phyloP scores from a whole-genome alignment of 495 filamentous ascomycete genomes.

The Neurospora sp. region DNA sequence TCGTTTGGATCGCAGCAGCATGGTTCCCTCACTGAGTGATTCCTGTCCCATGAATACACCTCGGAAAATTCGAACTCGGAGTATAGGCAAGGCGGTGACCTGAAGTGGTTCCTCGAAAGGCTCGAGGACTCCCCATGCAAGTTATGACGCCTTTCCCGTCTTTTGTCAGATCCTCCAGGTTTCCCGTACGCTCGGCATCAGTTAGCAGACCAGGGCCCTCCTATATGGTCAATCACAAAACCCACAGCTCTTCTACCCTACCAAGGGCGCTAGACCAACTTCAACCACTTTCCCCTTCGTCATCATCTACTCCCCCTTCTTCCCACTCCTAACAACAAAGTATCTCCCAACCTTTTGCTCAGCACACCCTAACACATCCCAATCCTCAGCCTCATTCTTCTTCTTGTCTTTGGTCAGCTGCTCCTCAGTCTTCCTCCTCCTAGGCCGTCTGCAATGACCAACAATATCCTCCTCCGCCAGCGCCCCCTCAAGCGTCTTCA shows the following conservation, averaged over 20 bases:
- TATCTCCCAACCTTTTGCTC: slow-evolving; percentile 58
- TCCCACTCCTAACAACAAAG: slow-evolving; percentile 67
- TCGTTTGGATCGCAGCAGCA: neutral
- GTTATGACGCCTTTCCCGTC: neutral
- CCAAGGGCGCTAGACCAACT: neutral
- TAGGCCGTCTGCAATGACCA: slow-evolving; percentile 36
- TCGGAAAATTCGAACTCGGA: neutral
- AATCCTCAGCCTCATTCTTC: slow-evolving; percentile 38
- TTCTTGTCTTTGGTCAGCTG: slow-evolving; percentile 3
- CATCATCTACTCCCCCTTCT: neutral
- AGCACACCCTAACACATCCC: slow-evolving; percentile 59
- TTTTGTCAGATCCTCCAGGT: neutral
- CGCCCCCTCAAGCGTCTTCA: slow-evolving; percentile 27
- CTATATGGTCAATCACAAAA: neutral
- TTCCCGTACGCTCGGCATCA: neutral
- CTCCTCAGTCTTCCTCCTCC: slow-evolving; percentile 21
- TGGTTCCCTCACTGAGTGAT: neutral
- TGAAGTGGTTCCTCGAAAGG: neutral
- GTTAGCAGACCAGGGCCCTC: neutral
- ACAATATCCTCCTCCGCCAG: slow-evolving; percentile 31
- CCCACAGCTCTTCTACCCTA: neutral
- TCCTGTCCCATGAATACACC: neutral
- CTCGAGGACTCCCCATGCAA: neutral
- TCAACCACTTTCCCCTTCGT: neutral
- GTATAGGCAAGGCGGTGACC: neutral